Percentiles rank a stretch among this genome's conserved stretches.
Evolutionary conservation across 1,284 basidiomycete species (phyloP).

Genomic region (Fistulina hepatica): DNA sequence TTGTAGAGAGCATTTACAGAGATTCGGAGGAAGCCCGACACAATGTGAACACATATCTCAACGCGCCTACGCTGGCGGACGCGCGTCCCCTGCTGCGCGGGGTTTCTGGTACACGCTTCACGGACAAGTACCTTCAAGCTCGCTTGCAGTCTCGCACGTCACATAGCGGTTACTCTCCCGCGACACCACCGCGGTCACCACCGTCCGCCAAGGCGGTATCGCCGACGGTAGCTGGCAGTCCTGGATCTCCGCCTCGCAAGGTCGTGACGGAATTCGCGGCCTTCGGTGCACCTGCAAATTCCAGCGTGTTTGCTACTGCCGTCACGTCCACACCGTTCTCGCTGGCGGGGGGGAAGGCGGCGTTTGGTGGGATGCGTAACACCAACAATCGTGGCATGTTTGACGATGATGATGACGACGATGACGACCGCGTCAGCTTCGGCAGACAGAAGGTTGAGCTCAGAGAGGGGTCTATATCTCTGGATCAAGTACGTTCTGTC

Average conservation of each 20-base stretch:
- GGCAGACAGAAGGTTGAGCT: conserved; percentile 57
- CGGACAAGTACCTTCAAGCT: conserved; percentile 83
- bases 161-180: conserved; percentile 40
- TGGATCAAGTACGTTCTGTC: conserved; percentile 64
- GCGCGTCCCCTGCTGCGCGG: conserved; percentile 75
- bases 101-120: conserved; percentile 87
- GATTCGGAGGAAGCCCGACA: conserved; percentile 80
- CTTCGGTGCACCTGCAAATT: conserved; percentile 68
- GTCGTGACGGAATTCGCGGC: conserved; percentile 84
- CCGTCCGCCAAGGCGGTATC: conserved; percentile 26
- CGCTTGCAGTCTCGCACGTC: conserved; percentile 47
- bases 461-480: conserved; percentile 70
- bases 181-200: conserved; percentile 36
- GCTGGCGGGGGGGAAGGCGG: conserved; percentile 67
- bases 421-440: conserved; percentile 29
- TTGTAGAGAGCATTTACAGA: conserved; percentile 94
- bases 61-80: conserved; percentile 61
- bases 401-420: conserved; percentile 57
- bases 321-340: conserved; percentile 71
- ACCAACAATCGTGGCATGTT: conserved; percentile 28
- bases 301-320: conserved; percentile 71
- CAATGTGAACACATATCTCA: conserved; percentile 83
- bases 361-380: conserved; percentile 60
- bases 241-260: conserved; percentile 63
- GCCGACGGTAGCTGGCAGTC: conserved; percentile 24